Base-by-base conservation (phyloP, 208 protist species). In the Trypanosomatidae sp. region DNA sequence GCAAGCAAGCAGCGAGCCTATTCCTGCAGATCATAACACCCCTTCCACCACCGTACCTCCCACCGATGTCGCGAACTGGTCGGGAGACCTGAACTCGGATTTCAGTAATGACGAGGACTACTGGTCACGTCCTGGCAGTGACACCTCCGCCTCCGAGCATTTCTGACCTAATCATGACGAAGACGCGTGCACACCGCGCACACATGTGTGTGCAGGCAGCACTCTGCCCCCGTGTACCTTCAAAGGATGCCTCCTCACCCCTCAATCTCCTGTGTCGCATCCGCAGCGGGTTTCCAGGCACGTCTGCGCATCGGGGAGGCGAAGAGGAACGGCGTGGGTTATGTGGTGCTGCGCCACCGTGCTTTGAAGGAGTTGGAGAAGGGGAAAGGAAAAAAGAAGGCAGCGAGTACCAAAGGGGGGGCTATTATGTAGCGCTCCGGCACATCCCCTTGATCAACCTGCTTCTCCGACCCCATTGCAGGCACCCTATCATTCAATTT, bases 31-130 rank as follows among this genome's bases (percentile, higher is more conserved):
- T 53, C 13, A 53, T 22, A 30, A 7, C 66, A 41, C 47, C 19
- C 46, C 66, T n/a, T 13, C 60, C 8, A 69, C 68, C 19, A 59
- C 60, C 15, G 36, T 41, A 17, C 50, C 73, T 9, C 56, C 69
- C 25, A 73, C 73, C 15, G 30, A 33, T 8, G 28, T 49, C 12
- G 50, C 67, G 53, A 44, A 69, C 50, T 53, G 74, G 25, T 73
- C 60, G 43, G 64, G 46, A 68, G 44, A 64, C 49, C 5, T 73
- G 39, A 49, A 74, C 43, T 79, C 74, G n/a, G 68, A 79, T 0
- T 69, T 73, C 25, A 73, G 52, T 50, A 73, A 52, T 65, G 8
- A 39, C 43, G 66, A 56, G 52, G 62, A 52, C 47, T 56, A 62
- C 68, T 68, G 59, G 59, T 70, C 74, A 39, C 66, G 22, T 19